Evolutionary conservation across 2,329 filamentous ascomycete genomes (phyloP).

Genomic region (Alternaria brassicicola): DNA sequence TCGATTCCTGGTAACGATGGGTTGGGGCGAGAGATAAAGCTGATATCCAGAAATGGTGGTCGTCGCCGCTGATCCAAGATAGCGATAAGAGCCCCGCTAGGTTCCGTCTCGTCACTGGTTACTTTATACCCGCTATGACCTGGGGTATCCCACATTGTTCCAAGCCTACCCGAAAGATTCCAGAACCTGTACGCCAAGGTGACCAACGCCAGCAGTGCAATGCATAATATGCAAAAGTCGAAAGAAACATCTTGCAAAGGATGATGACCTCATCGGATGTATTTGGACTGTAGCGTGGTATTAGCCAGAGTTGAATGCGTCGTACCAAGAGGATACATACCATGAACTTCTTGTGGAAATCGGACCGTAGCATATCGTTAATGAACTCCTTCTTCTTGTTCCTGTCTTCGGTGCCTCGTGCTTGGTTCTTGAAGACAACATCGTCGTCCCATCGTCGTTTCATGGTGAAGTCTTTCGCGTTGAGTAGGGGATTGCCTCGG

Average conservation of each 20-base stretch:
- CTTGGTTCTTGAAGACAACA: slow-evolving; percentile 99
- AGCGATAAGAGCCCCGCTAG: slow-evolving; percentile 44
- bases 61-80: slow-evolving; percentile 43
- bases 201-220: slow-evolving; percentile 33
- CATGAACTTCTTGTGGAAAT: slow-evolving; percentile 99
- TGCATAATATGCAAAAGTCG: background rate
- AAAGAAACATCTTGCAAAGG: background rate
- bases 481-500: slow-evolving; percentile 88
- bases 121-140: slow-evolving; percentile 18
- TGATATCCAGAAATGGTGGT: slow-evolving; percentile 23
- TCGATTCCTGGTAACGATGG: slow-evolving; percentile 14
- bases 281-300: slow-evolving; percentile 38
- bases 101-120: slow-evolving; percentile 33
- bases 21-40: slow-evolving; percentile 33
- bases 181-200: slow-evolving; percentile 23
- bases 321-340: slow-evolving; percentile 47
- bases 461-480: slow-evolving; percentile 84
- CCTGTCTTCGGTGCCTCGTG: slow-evolving; percentile 89
- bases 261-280: slow-evolving; percentile 43
- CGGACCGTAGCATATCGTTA: slow-evolving; percentile 90
- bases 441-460: slow-evolving; percentile 97
- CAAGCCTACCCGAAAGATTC: slow-evolving; percentile 16
- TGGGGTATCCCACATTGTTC: slow-evolving; percentile 35
- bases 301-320: slow-evolving; percentile 11
- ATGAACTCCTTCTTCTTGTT: slow-evolving; percentile 95